These are phyloP conservation scores for Apocynum venetum DNA, from an alignment of 257 asterid genomes.

Conservation along the genomic window DNA sequence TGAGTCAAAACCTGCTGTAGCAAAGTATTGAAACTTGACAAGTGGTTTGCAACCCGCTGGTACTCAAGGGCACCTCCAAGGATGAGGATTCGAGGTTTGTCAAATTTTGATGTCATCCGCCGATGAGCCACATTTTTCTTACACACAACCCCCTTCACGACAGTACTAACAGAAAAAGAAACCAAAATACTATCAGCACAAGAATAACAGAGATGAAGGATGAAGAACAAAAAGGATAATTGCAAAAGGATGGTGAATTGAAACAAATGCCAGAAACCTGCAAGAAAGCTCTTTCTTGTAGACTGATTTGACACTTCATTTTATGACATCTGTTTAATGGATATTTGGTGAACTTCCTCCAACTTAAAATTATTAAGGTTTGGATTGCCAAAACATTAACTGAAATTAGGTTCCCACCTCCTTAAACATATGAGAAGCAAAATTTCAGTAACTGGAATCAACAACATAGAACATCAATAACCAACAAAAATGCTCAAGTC, in stretches of 20 bases:
- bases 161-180: conserved; percentile 40
- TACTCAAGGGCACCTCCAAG: conserved; percentile 88
- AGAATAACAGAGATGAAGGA: neutral
- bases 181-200: conserved; percentile 23
- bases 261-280: neutral
- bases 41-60: conserved; percentile 72
- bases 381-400: neutral
- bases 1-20: conserved; percentile 61
- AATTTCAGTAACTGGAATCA: neutral
- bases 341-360: neutral
- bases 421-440: neutral
- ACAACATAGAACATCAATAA: neutral
- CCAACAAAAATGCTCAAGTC: neutral
- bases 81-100: conserved; percentile 55
- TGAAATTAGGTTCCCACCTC: neutral
- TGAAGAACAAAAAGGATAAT: conserved; percentile 15
- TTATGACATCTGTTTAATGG: neutral
- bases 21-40: conserved; percentile 77
- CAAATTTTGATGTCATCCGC: conserved; percentile 61
- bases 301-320: neutral
- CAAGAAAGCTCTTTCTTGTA: neutral
- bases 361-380: neutral
- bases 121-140: conserved; percentile 83
- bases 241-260: conserved; percentile 8
- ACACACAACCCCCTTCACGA: conserved; percentile 72